A percentile compares a stretch with the other conserved stretches of the same genome.
Conservation (phyloP, 2,329 filamentous ascomycete species). For the Stagonosporopsis rhizophila region DNA sequence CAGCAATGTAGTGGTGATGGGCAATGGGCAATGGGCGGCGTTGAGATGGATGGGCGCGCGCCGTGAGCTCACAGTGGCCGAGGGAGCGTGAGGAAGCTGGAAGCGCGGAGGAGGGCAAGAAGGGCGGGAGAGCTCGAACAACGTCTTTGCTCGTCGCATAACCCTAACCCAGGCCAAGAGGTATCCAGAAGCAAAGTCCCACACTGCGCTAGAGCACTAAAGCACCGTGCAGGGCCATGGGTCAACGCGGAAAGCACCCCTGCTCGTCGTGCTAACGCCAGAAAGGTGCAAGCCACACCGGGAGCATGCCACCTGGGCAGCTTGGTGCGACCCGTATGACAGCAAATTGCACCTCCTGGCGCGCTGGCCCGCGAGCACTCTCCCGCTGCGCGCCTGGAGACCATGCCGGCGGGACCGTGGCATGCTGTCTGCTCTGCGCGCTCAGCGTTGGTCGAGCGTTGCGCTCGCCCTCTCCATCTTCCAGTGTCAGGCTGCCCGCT, state of each 20-base stretch:
- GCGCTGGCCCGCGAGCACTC: slow-evolving; percentile 5
- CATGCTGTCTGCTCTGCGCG: neutral
- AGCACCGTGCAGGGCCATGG: slow-evolving; percentile 3
- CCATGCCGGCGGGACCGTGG: slow-evolving; percentile 3
- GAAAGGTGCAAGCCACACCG: slow-evolving; percentile 18
- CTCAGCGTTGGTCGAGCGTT: neutral
- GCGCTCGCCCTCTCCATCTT: neutral
- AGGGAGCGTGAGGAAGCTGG: slow-evolving; percentile 30
- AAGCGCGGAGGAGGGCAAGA: slow-evolving; percentile 33
- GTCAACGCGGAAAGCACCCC: slow-evolving; percentile 7
- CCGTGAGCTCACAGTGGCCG: slow-evolving; percentile 28
- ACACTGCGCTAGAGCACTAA: slow-evolving; percentile 11
- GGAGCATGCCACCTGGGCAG: slow-evolving; percentile 10
- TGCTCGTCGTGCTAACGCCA: slow-evolving; percentile 10
- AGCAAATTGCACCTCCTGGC: slow-evolving; percentile 17
- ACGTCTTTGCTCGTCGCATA: slow-evolving; percentile 29
- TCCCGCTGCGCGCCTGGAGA: slow-evolving; percentile 13
- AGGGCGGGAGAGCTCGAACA: slow-evolving; percentile 29
- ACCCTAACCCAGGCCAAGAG: slow-evolving; percentile 28
- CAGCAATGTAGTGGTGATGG: slow-evolving; percentile 19
- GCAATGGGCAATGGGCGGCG: slow-evolving; percentile 21
- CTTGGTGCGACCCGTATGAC: slow-evolving; percentile 13
- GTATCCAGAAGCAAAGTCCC: slow-evolving; percentile 9
- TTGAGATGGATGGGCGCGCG: slow-evolving; percentile 22
- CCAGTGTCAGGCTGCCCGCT: neutral